Conservation (phyloP, 2,329 filamentous ascomycete genomes). For the Zymoseptoria pseudotritici region DNA sequence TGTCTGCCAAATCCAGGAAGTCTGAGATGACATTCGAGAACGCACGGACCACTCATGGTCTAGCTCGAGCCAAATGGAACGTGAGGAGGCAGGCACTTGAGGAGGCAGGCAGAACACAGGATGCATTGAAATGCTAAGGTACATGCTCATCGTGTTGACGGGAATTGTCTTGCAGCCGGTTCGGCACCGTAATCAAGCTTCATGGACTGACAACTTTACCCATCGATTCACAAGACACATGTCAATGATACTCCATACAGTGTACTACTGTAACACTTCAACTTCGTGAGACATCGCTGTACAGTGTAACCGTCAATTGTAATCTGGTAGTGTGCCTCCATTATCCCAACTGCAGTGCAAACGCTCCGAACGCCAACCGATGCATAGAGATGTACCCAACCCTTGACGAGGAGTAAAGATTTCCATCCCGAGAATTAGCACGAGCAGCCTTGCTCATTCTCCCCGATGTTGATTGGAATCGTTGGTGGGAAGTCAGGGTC, state of each 20-base stretch:
- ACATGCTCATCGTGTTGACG: not conserved
- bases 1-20: not conserved
- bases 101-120: not conserved
- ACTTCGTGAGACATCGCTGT: not conserved
- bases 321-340: not conserved
- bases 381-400: constrained; percentile 2
- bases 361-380: constrained; percentile 7
- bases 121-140: not conserved
- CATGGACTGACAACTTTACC: not conserved
- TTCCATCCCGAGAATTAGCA: constrained; percentile 51
- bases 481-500: constrained; percentile 95
- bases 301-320: not conserved
- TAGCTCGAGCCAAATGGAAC: not conserved
- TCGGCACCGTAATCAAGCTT: not conserved
- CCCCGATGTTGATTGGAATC: constrained; percentile 96
- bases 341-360: not conserved
- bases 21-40: not conserved
- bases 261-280: not conserved
- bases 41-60: not conserved
- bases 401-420: not conserved
- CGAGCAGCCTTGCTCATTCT: constrained; percentile 84
- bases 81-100: too few relatives aligned
- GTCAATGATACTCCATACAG: not conserved
- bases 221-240: not conserved
- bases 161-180: too few relatives aligned